Conservation (phyloP, 768 basidiomycete species). For the Rhizopogon salebrosus region DNA sequence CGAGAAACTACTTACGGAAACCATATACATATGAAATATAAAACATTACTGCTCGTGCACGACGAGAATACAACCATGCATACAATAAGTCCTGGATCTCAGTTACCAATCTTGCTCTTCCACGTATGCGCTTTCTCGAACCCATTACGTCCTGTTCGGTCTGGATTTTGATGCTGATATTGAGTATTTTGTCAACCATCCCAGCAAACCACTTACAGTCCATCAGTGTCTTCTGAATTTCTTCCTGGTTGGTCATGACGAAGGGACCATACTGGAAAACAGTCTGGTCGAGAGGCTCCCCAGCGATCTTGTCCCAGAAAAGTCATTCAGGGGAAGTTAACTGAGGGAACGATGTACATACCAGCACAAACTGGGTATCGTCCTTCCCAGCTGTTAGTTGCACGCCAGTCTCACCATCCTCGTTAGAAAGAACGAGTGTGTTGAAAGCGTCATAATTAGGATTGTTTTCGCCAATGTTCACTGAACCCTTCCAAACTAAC, state of each 20-base stretch:
- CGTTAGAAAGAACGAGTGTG: conserved; percentile 77
- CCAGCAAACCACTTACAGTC: conserved; percentile 55
- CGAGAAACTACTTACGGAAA: too few relatives aligned
- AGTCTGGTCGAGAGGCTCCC: conserved; percentile 83
- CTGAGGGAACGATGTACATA: conserved; percentile 25
- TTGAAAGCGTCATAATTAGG: conserved; percentile 55
- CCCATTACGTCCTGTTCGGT: conserved; percentile 74
- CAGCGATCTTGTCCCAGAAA: conserved; percentile 52
- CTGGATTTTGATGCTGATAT: conserved; percentile 28
- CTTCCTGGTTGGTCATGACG: conserved; percentile 77
- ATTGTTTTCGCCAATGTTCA: conserved; percentile 52
- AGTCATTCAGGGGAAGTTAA: conserved; percentile 1
- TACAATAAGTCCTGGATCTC: neutral
- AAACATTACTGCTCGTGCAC: neutral
- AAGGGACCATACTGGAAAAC: conserved; percentile 87
- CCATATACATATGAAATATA: neutral
- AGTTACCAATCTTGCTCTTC: conserved; percentile 72
- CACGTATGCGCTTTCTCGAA: conserved; percentile 88
- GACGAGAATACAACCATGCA: neutral
- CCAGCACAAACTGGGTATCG: conserved; percentile 72
- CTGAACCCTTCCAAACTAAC: conserved; percentile 42
- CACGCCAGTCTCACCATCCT: conserved; percentile 60
- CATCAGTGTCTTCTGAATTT: conserved; percentile 74
- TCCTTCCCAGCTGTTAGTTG: conserved; percentile 51
- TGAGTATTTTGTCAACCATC: neutral